A percentile compares a stretch with the other conserved stretches of the same genome.
These are phyloP conservation scores for Trichoderma sp. DNA, from an alignment of 2,329 filamentous ascomycete genomes.

Conservation along the genomic window DNA sequence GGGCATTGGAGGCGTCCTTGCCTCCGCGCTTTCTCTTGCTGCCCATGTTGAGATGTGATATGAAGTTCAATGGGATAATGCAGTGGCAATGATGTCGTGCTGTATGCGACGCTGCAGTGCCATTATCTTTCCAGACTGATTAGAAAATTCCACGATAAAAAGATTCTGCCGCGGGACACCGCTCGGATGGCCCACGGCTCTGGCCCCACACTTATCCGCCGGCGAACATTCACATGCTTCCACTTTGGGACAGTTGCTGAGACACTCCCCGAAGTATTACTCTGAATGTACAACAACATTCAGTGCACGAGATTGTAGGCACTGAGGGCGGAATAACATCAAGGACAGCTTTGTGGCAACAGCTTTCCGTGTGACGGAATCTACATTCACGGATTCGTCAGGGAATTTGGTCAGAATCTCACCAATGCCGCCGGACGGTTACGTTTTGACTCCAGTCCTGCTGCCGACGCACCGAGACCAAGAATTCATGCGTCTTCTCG, in stretches of 20 bases:
- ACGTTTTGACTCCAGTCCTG: not conserved
- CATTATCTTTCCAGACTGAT: slow-evolving; percentile 17
- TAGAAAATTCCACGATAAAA: slow-evolving; percentile 29
- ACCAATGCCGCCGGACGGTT: not conserved
- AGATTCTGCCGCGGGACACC: slow-evolving; percentile 26
- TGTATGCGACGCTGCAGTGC: not conserved
- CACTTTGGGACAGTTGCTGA: not conserved
- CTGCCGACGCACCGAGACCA: slow-evolving; percentile 1
- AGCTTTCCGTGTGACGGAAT: no score
- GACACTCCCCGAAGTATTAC: no score
- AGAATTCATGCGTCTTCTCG: not conserved
- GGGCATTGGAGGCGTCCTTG: slow-evolving; percentile 38
- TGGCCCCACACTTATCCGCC: slow-evolving; percentile 8
- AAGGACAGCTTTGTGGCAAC: not conserved
- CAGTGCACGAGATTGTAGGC: no score
- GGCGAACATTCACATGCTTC: slow-evolving; percentile 11
- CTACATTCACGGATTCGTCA: not conserved
- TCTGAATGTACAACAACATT: no score
- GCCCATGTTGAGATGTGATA: slow-evolving; percentile 35
- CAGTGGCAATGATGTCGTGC: slow-evolving; percentile 13
- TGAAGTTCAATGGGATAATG: slow-evolving; percentile 27
- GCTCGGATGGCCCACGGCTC: not conserved
- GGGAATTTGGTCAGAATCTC: not conserved
- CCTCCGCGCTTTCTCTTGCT: slow-evolving; percentile 43
- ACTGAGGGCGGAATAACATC: no score